A percentile compares a stretch with the other conserved stretches of the same genome.
These are phyloP conservation scores for Cystobasidium slooffiae DNA, from an alignment of 1,284 basidiomycete species.

Conservation along the genomic window DNA sequence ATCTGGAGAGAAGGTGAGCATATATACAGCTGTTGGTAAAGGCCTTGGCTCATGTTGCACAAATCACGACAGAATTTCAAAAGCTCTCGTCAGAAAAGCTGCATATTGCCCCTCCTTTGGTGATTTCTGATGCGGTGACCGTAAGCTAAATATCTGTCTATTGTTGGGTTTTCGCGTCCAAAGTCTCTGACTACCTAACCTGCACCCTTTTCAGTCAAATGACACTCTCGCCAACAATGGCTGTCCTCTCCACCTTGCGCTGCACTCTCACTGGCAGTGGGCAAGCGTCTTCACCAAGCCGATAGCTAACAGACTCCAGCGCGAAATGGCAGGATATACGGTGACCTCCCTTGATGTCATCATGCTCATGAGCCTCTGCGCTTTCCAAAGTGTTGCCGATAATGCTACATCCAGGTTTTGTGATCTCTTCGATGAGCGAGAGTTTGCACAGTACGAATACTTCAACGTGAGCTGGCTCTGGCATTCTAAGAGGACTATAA, in stretches of 20 bases:
- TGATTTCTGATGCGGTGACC: slow-evolving; percentile 34
- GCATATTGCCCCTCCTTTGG: slow-evolving; percentile 3
- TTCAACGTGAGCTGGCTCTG: slow-evolving; percentile 21
- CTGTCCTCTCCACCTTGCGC: slow-evolving; percentile 8
- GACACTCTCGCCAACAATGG: slow-evolving; percentile 42
- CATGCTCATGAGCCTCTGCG: slow-evolving; percentile 72
- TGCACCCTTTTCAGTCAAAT: slow-evolving; percentile 31
- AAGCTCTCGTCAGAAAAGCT: neutral
- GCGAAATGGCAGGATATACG: slow-evolving; percentile 62
- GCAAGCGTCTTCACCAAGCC: slow-evolving; percentile 2
- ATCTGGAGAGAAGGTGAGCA: slow-evolving; percentile 29
- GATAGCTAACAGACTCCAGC: slow-evolving; percentile 22
- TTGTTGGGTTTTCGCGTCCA: neutral
- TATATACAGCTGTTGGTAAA: neutral
- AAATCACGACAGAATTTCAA: neutral
- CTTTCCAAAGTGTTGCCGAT: slow-evolving; percentile 64
- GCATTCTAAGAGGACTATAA: neutral
- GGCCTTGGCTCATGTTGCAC: neutral
- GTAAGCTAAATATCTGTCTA: slow-evolving; percentile 1
- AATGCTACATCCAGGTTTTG: slow-evolving; percentile 70
- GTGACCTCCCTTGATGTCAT: slow-evolving; percentile 66
- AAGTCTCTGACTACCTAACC: neutral
- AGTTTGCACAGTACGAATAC: slow-evolving; percentile 71
- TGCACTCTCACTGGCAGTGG: slow-evolving; percentile 24
- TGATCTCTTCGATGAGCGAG: slow-evolving; percentile 64